A percentile compares a stretch with the other conserved stretches of the same genome.
Conservation (phyloP, 1,284 basidiomycete genomes). For the Testicularia cyperi region DNA sequence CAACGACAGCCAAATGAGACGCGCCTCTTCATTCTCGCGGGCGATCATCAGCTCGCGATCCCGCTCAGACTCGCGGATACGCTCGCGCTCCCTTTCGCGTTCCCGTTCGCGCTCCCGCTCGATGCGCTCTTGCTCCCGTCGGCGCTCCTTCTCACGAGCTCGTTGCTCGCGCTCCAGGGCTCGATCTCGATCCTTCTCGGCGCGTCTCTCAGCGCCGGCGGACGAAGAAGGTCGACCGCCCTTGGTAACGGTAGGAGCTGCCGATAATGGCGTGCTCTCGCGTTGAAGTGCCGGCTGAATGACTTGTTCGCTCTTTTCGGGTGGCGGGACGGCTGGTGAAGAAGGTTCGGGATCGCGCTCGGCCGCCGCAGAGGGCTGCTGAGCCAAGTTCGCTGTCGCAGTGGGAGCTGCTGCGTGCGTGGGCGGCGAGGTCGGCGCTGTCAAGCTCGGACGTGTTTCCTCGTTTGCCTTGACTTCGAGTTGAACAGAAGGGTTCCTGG, state of each 20-base stretch:
- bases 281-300: too few relatives aligned
- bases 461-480: too few relatives aligned
- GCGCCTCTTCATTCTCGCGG: slow-evolving; percentile 38
- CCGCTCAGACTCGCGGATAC: slow-evolving; percentile 35
- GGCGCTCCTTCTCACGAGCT: slow-evolving; percentile 28
- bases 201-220: slow-evolving; percentile 7
- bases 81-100: slow-evolving; percentile 33
- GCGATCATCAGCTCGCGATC: slow-evolving; percentile 39
- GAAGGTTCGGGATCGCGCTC: too few relatives aligned
- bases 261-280: too few relatives aligned
- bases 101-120: slow-evolving; percentile 13
- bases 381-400: too few relatives aligned
- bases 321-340: too few relatives aligned
- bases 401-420: too few relatives aligned
- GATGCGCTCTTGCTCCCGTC: slow-evolving; percentile 27
- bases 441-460: too few relatives aligned
- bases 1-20: slow-evolving; percentile 44
- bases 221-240: background rate
- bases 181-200: slow-evolving; percentile 27
- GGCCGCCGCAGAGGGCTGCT: too few relatives aligned
- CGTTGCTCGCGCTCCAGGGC: slow-evolving; percentile 35
- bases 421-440: too few relatives aligned
- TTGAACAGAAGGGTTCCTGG: too few relatives aligned
- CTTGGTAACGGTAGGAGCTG: background rate
- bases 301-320: too few relatives aligned